Conservation (phyloP, 495 filamentous ascomycete genomes). For the Penicillium salamii region DNA sequence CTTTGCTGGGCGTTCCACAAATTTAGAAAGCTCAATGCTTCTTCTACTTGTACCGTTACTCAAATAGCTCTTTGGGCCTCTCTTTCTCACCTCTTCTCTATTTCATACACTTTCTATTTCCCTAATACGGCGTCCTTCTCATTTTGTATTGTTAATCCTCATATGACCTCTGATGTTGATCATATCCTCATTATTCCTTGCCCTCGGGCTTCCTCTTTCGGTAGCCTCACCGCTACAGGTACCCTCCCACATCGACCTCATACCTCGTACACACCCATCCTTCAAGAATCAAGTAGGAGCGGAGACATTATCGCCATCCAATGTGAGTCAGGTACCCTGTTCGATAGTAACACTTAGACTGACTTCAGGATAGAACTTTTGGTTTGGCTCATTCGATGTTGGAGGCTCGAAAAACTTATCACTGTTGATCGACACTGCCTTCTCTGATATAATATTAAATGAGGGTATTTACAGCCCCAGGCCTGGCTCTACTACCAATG, state of each 20-base stretch:
- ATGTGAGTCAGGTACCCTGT: not conserved
- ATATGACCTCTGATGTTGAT: not conserved
- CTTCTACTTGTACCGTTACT: too few species aligned
- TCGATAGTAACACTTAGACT: too few species aligned
- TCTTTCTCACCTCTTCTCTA: too few species aligned
- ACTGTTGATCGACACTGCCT: conserved; percentile 9
- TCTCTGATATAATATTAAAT: conserved; percentile 14
- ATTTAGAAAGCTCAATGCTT: too few species aligned
- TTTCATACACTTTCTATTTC: too few species aligned
- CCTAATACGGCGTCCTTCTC: too few species aligned
- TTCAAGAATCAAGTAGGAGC: not conserved
- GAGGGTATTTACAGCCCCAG: conserved; percentile 9
- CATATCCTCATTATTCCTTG: not conserved
- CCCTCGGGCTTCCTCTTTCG: not conserved
- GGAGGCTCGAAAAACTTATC: not conserved
- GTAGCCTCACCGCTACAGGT: not conserved
- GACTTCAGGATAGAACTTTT: not conserved
- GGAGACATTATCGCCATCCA: not conserved
- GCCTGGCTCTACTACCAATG: not conserved
- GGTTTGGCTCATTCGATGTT: not conserved
- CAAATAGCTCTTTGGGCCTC: too few species aligned
- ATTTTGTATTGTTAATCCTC: too few species aligned
- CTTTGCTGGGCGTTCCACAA: too few species aligned
- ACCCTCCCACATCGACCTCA: not conserved
- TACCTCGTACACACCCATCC: not conserved